Evolutionary conservation across 768 basidiomycete genomes (phyloP).

Genomic region (Mycena amicta): DNA sequence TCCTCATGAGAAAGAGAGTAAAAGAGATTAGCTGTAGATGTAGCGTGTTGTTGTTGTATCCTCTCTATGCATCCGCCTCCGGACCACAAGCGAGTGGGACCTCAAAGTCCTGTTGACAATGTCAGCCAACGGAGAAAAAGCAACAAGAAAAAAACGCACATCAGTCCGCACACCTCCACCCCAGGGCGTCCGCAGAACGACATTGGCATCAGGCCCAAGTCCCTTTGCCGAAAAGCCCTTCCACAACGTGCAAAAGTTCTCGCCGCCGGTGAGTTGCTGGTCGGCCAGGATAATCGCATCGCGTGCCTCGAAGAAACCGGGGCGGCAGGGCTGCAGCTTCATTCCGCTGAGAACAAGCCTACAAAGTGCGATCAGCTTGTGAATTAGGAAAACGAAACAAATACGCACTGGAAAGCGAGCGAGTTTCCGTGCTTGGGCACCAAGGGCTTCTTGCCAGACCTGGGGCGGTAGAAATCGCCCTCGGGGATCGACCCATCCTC

Average conservation of each 20-base stretch:
- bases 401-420: conserved; percentile 66
- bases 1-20: too few relatives aligned
- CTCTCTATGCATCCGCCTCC: not conserved
- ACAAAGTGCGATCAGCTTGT: not conserved
- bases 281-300: conserved; percentile 92
- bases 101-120: conserved; percentile 28
- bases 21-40: not conserved
- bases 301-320: conserved; percentile 87
- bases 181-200: conserved; percentile 85
- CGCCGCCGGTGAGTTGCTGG: conserved; percentile 84
- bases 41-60: too few relatives aligned
- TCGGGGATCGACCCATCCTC: conserved; percentile 64
- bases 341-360: conserved; percentile 86
- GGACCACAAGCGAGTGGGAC: conserved; percentile 30
- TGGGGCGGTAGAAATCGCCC: conserved; percentile 73
- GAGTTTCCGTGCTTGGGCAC: conserved; percentile 94
- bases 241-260: conserved; percentile 92
- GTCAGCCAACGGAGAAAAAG: not conserved
- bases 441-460: conserved; percentile 54
- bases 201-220: conserved; percentile 73
- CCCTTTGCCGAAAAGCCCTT: conserved; percentile 81
- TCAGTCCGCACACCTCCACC: conserved; percentile 85
- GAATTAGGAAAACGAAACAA: conserved; percentile 1
- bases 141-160: conserved; percentile 35
- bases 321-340: conserved; percentile 94